Conservation (phyloP, 192 early-diverging fungal species). For the Dissophora globulifera region DNA sequence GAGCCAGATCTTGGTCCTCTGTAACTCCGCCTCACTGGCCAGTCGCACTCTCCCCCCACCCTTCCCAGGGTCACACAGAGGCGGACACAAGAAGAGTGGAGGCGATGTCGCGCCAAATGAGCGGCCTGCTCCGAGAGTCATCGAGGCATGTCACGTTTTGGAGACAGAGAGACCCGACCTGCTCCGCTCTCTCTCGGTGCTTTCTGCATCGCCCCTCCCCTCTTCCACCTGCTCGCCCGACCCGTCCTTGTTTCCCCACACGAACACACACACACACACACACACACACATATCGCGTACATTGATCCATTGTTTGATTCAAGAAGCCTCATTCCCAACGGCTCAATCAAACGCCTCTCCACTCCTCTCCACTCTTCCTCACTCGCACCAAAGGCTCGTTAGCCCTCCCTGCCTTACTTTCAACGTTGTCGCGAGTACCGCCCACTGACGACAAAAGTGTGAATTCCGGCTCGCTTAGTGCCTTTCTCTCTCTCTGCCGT, state of each 20-base stretch:
- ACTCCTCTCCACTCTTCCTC: background rate
- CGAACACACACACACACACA: no score
- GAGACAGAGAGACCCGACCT: background rate
- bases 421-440: no score
- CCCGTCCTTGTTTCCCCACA: constrained; percentile 8
- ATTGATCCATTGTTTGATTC: no score
- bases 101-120: no score
- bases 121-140: background rate
- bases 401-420: no score
- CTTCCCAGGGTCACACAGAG: no score
- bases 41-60: background rate
- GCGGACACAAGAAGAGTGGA: no score
- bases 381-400: no score
- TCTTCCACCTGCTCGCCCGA: background rate
- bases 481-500: background rate
- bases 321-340: background rate
- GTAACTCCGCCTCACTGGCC: background rate
- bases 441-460: no score
- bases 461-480: no score
- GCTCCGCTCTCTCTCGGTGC: background rate
- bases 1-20: no score
- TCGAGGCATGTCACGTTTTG: constrained; percentile 6
- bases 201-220: background rate
- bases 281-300: no score
- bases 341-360: background rate